phyloP scores from a whole-genome alignment of 768 basidiomycete genomes.

The Leccinum olivaceopallidum region DNA sequence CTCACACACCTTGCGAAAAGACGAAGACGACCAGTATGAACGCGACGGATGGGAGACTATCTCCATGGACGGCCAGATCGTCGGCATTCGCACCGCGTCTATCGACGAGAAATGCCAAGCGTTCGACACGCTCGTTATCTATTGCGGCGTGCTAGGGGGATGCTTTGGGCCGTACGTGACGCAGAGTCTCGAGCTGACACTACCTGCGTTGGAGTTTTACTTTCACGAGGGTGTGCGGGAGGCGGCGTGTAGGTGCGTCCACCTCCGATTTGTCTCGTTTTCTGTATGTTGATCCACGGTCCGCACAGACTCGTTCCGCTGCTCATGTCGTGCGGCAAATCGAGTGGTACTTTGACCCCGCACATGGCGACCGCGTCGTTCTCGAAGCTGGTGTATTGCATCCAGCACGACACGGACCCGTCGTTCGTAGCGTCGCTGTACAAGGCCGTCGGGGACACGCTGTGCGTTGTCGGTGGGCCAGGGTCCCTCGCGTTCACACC shows the following conservation, averaged over 20 bases:
- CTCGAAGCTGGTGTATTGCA: constrained; percentile 60
- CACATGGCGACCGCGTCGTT: constrained; percentile 72
- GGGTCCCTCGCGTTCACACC: constrained; percentile 43
- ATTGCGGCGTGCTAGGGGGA: constrained; percentile 65
- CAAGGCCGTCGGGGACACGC: constrained; percentile 63
- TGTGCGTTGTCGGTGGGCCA: constrained; percentile 56
- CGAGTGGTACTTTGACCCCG: constrained; percentile 60
- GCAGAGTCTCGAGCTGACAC: constrained; percentile 68
- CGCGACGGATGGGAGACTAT: constrained; percentile 81
- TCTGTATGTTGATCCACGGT: background rate
- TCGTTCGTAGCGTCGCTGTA: constrained; percentile 79
- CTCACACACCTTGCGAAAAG: constrained; percentile 35
- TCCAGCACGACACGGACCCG: constrained; percentile 67
- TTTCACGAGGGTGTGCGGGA: constrained; percentile 87
- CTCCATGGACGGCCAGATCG: constrained; percentile 71
- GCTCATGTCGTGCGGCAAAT: constrained; percentile 67
- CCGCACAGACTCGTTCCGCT: constrained; percentile 64
- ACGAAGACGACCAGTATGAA: constrained; percentile 54
- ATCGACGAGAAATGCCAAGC: constrained; percentile 90
- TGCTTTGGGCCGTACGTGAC: constrained; percentile 72
- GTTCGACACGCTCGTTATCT: constrained; percentile 83
- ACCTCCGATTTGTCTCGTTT: background rate
- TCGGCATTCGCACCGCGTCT: constrained; percentile 76
- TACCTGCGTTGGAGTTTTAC: constrained; percentile 72
- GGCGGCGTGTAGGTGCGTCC: constrained; percentile 66